These are phyloP conservation scores for Triticum aestivum DNA, from an alignment of 176 grass and related monocot species.

Conservation along the genomic window IWGSC_CS_RefSeq_v2.1 NC_057813.1:531349761-531350260, in stretches of 20 bases:
- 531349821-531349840: slow-evolving; percentile 1
- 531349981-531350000: too few species aligned
- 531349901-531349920: not conserved
- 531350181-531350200: slow-evolving; percentile 13
- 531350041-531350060: too few species aligned
- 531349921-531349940: not conserved
- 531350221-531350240: slow-evolving; percentile 6
- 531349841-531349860: not conserved
- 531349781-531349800: slow-evolving; percentile 5
- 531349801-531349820: slow-evolving; percentile 26
- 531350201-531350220: slow-evolving; percentile 10
- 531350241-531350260: not conserved
- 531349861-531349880: not conserved
- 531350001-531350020: too few species aligned
- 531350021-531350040: too few species aligned
- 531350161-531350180: not conserved
- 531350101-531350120: too few species aligned
- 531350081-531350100: too few species aligned
- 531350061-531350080: too few species aligned
- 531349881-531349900: not conserved
- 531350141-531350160: not conserved
- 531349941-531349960: not conserved
- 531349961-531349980: too few species aligned
- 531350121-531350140: too few species aligned
- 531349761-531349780: not conserved